Conservation (phyloP, 2,329 filamentous ascomycete genomes). For the Alternaria sp. region DNA sequence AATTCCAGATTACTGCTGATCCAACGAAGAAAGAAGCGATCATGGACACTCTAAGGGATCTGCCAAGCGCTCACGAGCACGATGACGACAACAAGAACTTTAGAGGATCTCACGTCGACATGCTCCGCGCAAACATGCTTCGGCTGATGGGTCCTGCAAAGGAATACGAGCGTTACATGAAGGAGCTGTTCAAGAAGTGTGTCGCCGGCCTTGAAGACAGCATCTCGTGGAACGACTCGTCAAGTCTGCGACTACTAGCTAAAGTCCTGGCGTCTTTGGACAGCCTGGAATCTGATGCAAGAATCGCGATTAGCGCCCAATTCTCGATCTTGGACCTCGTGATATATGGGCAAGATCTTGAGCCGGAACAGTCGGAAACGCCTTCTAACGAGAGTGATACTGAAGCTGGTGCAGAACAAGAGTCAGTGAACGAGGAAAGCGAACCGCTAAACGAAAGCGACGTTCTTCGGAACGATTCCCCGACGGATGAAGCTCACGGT, state of each 20-base stretch:
- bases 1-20: neutral
- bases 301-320: neutral
- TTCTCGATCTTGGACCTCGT: neutral
- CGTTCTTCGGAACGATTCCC: neutral
- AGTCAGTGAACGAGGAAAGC: neutral
- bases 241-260: neutral
- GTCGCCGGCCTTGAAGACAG: neutral
- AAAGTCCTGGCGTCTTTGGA: neutral
- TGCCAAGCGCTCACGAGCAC: neutral
- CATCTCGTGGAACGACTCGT: neutral
- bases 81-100: neutral
- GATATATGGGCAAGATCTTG: neutral
- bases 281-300: neutral
- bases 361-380: neutral
- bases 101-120: neutral
- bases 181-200: neutral
- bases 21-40: neutral
- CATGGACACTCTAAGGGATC: neutral
- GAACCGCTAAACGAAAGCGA: neutral
- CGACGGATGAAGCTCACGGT: neutral
- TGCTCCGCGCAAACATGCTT: slow-evolving; percentile 1
- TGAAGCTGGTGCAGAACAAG: neutral
- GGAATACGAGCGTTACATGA: neutral
- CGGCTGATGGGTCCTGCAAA: neutral
- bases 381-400: neutral